Base-by-base conservation (phyloP, 805 yeast species). In the Candida pseudoglaebosa region DNA sequence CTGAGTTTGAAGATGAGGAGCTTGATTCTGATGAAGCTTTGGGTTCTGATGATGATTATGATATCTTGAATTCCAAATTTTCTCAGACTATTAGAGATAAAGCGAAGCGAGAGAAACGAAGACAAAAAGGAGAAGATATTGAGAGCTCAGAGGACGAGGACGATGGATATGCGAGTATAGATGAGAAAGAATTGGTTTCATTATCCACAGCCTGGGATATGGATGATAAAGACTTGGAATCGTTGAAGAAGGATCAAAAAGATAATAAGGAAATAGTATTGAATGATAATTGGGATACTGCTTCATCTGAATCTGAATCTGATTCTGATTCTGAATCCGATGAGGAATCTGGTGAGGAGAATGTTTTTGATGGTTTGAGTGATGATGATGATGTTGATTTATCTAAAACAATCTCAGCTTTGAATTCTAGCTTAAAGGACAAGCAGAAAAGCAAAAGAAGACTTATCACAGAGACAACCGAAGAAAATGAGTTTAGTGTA, bases 131-230 rank as follows among this genome's bases (percentile, higher is more conserved):
- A 3, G 54, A 56, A 37, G 53, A 50, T 4, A 63, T 61, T 3
- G 71, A 60, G n/a, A 64, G 62, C 12, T 75, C 71, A 7, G 44
- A 38, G 3, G 53, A 46, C 10, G 49, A 71, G 13, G 81, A 75
- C n/a, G 77, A 68, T 4, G 91, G 77, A 9, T 84, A 85, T 53
- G 75, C 75, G 18, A 81, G 90, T 53, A 70, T 84, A 31, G 95
- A 87, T 50, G 96, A 87, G 54, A 67, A 61, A 21, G 84, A 87
- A 47, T 70, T 89, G 38, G 73, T 84, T 42, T 77, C 95, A 0
- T 67, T 89, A 28, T 83, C 95, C n/a, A 89, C 82, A 48, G 89
- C 86, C 3, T 88, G 95, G 95, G 96, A 84, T 53, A 60, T 78
- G 61, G 93, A 86, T 56, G 87, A 81, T 22, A 62, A 57, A 20